Percentiles rank a stretch among this genome's conserved stretches.
phyloP scores from a whole-genome alignment of 805 yeast genomes.

The Cyberlindnera bimundalis region DNA sequence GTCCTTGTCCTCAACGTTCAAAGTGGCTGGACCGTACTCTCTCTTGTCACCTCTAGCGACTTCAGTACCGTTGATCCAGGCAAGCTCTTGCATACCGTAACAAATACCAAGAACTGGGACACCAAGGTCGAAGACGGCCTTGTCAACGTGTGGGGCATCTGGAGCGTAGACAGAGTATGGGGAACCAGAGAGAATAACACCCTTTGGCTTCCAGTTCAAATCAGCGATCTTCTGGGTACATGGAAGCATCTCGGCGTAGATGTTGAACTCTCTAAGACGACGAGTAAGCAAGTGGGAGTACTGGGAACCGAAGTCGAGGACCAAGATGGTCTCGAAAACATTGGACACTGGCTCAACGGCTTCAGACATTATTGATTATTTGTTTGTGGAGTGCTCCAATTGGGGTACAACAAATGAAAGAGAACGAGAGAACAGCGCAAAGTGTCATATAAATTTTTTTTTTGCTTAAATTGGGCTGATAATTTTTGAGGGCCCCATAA shows the following conservation, averaged over 20 bases:
- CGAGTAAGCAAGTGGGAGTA: conserved; percentile 96
- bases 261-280: conserved; percentile 95
- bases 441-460: conserved; percentile 2
- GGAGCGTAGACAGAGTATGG: conserved; percentile 96
- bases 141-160: conserved; percentile 97
- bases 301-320: conserved; percentile 97
- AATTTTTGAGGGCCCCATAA: conserved; percentile 1
- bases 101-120: conserved; percentile 98
- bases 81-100: conserved; percentile 98
- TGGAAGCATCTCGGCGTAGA: conserved; percentile 98
- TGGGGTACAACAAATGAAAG: not conserved
- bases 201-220: conserved; percentile 91
- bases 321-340: conserved; percentile 94
- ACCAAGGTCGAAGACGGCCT: conserved; percentile 79
- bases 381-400: not conserved
- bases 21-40: conserved; percentile 95
- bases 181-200: conserved; percentile 94
- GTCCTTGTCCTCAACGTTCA: conserved; percentile 63
- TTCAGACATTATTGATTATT: conserved; percentile 21
- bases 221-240: conserved; percentile 97
- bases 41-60: conserved; percentile 96
- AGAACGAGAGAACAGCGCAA: not conserved
- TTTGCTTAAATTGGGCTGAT: conserved; percentile 1
- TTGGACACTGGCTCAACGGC: conserved; percentile 60
- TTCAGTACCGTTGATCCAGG: conserved; percentile 91